phyloP scores from a whole-genome alignment of 306 rosid genomes.

The Vigna hirtella region DNA sequence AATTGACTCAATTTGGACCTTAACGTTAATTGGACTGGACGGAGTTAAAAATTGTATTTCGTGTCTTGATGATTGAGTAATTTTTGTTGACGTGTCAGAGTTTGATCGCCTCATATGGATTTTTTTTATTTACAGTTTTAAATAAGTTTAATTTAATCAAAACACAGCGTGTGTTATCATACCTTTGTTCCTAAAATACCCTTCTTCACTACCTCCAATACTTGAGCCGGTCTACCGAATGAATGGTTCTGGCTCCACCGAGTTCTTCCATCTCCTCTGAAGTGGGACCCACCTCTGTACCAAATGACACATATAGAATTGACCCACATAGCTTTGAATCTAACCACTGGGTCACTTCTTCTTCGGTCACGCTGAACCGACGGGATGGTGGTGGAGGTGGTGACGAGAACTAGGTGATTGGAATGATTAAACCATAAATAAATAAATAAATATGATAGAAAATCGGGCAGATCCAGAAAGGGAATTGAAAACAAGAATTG shows the following conservation, averaged over 20 bases:
- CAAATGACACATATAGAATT: constrained; percentile 62
- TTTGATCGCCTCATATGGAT: too few species aligned
- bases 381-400: constrained; percentile 31
- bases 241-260: constrained; percentile 55
- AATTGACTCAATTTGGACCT: too few species aligned
- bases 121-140: too few species aligned
- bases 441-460: too few species aligned
- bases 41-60: too few species aligned
- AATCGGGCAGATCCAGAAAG: constrained; percentile 26
- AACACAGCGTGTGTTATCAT: constrained; percentile 54
- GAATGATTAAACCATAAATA: constrained; percentile 2
- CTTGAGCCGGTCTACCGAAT: constrained; percentile 64
- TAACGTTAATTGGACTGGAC: too few species aligned
- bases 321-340: constrained; percentile 61
- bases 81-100: too few species aligned
- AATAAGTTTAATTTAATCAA: too few species aligned
- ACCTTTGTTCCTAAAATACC: constrained; percentile 56
- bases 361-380: constrained; percentile 51
- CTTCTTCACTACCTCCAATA: constrained; percentile 51
- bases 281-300: constrained; percentile 59
- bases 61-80: too few species aligned
- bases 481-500: not conserved
- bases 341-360: constrained; percentile 63
- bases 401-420: constrained; percentile 45
- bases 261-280: constrained; percentile 51